Evolutionary conservation across 208 protist genomes (phyloP), one percentile per base, ranked within the genome.

Genomic region (Porcisia deanei): DNA sequence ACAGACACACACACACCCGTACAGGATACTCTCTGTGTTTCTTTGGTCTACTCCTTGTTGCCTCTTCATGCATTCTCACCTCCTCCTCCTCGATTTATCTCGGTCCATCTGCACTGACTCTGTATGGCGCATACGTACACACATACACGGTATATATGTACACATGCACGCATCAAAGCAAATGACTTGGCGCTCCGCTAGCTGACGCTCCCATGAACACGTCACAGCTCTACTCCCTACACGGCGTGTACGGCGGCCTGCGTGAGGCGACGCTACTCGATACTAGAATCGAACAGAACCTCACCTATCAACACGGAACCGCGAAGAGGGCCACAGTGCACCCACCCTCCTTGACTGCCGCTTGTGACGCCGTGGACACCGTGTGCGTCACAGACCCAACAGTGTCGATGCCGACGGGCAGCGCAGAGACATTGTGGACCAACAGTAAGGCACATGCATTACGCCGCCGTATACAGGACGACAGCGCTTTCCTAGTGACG

Each of bases 181-280:
- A 25, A 67, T 67, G 63, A 25, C 41, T 52, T 14, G 3, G 41
- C 41, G 18, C 6, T 20, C 16, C 63, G 2, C 6, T 49, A 67
- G 25, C 37, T 12, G 22, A 22, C 18, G 41, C 57, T 18, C 18
- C n/a, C 70, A 73, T 64, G 55, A 30, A 37, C 39, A 64, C 14
- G 39, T 39, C 55, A 18, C 22, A 34, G 22, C 37, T 52, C 39
- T 73, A 64, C 43, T 39, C 70, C 18, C 70, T 61, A 1, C 57
- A 65, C 25, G 30, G 70, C 39, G 70, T 39, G 70, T 64, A 73
- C 25, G 57, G 70, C 39, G 39, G 55, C 22, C 53, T 25, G 68
- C 52, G 20, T 43, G 52, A 73, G 7, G 37, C 7, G 66, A 8
- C 16, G 20, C 16, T 34, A 34, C 0, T 18, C 34, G 25, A 47